phyloP scores from a whole-genome alignment of 352 stramenopile genomes.

The Phytophthora pisi region DNA sequence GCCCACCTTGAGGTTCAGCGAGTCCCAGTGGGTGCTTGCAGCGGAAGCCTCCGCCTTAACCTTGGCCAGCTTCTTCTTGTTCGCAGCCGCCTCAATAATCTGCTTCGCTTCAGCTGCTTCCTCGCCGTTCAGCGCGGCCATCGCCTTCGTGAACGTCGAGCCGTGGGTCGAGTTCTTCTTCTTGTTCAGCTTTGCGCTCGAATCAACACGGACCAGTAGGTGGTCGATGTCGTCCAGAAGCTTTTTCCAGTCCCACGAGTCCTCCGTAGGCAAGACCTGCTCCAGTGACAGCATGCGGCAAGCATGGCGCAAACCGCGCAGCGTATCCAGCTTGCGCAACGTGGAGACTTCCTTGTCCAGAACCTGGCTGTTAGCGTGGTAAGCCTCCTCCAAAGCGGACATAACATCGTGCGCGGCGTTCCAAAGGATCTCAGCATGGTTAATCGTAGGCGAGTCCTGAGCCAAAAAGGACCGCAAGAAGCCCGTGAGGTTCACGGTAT shows the following conservation, averaged over 20 bases:
- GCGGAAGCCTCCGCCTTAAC: slow-evolving; percentile 27
- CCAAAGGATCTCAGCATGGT: slow-evolving; percentile 94
- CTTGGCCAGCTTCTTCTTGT: slow-evolving; percentile 30
- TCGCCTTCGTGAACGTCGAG: slow-evolving; percentile 31
- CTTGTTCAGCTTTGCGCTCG: slow-evolving; percentile 44
- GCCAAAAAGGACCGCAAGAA: slow-evolving; percentile 92
- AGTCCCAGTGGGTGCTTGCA: slow-evolving; percentile 65
- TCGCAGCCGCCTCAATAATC: slow-evolving; percentile 36
- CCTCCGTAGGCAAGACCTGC: slow-evolving; percentile 67
- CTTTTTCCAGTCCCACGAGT: slow-evolving; percentile 84
- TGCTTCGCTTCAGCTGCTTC: slow-evolving; percentile 35
- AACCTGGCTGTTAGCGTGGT: slow-evolving; percentile 55
- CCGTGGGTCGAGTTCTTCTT: slow-evolving; percentile 41
- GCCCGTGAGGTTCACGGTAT: slow-evolving; percentile 89
- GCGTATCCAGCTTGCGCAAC: slow-evolving; percentile 69
- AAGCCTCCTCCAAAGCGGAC: slow-evolving; percentile 81
- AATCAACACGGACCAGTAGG: slow-evolving; percentile 64
- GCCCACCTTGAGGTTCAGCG: slow-evolving; percentile 59
- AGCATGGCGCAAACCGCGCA: slow-evolving; percentile 67
- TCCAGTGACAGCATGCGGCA: slow-evolving; percentile 71
- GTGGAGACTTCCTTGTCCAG: slow-evolving; percentile 49
- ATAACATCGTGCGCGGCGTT: slow-evolving; percentile 92
- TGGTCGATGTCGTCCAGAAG: slow-evolving; percentile 77
- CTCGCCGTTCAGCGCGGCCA: slow-evolving; percentile 30
- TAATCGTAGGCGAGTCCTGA: slow-evolving; percentile 89